Conservation (phyloP, 2,329 filamentous ascomycete genomes). For the Aquanectria penicillioides region DNA sequence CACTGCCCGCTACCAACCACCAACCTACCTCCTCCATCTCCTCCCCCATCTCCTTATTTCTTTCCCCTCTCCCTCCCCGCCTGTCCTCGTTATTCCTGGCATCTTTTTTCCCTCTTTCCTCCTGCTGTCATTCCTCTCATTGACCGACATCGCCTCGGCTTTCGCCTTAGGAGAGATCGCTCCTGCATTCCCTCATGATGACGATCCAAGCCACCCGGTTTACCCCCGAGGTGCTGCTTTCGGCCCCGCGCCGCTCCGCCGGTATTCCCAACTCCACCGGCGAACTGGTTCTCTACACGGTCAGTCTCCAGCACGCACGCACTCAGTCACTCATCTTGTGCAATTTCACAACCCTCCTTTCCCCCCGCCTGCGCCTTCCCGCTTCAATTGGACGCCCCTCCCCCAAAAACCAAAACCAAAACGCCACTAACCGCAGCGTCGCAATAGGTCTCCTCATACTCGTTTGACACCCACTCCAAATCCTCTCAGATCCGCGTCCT, state of each 20-base stretch:
- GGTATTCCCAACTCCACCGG: conserved; percentile 76
- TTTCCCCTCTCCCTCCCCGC: not conserved
- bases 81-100: not conserved
- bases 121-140: not conserved
- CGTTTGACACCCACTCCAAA: conserved; percentile 78
- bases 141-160: conserved; percentile 3
- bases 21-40: not conserved
- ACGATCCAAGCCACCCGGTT: conserved; percentile 76
- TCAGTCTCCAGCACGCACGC: conserved; percentile 45
- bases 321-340: conserved; percentile 24
- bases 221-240: conserved; percentile 80
- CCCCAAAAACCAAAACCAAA: not conserved
- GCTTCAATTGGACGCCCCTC: not conserved
- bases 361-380: too few species aligned
- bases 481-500: conserved; percentile 76
- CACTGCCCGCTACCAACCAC: not conserved
- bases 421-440: not conserved
- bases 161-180: conserved; percentile 1
- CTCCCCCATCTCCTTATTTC: not conserved
- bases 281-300: conserved; percentile 72
- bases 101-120: not conserved
- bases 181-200: conserved; percentile 58
- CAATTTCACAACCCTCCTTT: not conserved
- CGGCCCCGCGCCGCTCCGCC: conserved; percentile 76
- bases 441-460: conserved; percentile 74